Evolutionary conservation across 768 basidiomycete genomes (phyloP).

Genomic region (Russula sp.): DNA sequence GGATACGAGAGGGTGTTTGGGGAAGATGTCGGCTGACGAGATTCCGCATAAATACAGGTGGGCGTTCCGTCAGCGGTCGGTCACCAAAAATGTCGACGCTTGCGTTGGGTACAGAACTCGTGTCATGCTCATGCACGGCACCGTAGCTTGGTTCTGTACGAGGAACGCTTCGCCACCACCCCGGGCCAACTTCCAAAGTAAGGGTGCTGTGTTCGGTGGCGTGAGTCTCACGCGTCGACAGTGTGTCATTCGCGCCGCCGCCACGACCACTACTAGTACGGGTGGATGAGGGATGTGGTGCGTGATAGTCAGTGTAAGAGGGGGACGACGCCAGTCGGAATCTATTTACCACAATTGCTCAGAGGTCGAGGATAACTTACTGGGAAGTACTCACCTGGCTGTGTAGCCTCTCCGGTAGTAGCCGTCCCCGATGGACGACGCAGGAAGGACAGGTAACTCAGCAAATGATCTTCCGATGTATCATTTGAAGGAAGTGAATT

Average conservation of each 20-base stretch:
- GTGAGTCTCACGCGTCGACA: conserved; percentile 12
- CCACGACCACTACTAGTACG: conserved; percentile 14
- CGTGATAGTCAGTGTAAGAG: conserved; percentile 6
- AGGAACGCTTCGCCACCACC: conserved; percentile 22
- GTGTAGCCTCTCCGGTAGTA: conserved; percentile 6
- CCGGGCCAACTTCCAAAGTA: conserved; percentile 9
- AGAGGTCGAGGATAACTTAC: background rate
- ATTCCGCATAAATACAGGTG: conserved; percentile 17
- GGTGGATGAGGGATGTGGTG: conserved; percentile 4
- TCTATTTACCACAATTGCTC: conserved; percentile 12
- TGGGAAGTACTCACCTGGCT: conserved; percentile 16
- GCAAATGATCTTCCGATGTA: conserved; percentile 11
- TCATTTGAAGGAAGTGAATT: conserved; percentile 10
- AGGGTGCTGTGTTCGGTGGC: conserved; percentile 5
- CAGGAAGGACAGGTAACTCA: conserved; percentile 10
- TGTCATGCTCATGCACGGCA: conserved; percentile 19
- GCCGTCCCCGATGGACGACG: conserved; percentile 10
- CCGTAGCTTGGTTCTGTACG: conserved; percentile 21
- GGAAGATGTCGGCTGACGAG: conserved; percentile 12
- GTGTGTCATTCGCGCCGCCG: conserved; percentile 3
- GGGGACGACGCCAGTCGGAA: conserved; percentile 15
- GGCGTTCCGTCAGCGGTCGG: conserved; percentile 13
- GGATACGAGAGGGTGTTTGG: conserved; percentile 17
- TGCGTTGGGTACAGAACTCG: background rate
- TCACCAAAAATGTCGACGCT: background rate